phyloP scores from a whole-genome alignment of 1,284 basidiomycete genomes.

The Puccinia horiana region DNA sequence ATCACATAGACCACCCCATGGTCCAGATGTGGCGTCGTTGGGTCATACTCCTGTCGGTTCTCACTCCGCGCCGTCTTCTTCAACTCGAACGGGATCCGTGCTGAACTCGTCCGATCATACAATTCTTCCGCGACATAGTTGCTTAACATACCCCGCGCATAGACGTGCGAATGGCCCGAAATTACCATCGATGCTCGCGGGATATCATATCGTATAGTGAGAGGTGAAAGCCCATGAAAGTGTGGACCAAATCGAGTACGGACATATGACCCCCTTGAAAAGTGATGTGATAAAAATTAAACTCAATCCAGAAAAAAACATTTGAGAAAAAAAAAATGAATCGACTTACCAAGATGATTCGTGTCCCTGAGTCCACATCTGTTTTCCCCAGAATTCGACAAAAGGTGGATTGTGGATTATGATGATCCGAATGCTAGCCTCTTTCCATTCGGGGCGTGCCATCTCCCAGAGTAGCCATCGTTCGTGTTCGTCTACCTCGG shows the following conservation, averaged over 20 bases:
- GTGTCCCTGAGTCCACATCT: conserved; percentile 51
- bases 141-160: conserved; percentile 53
- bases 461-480: conserved; percentile 53
- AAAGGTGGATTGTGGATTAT: conserved; percentile 54
- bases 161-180: conserved; percentile 54
- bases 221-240: conserved; percentile 44
- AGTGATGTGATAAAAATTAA: no score
- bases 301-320: no score
- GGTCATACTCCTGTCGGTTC: conserved; percentile 48
- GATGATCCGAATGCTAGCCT: conserved; percentile 51
- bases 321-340: neutral
- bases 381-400: conserved; percentile 53
- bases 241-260: conserved; percentile 51
- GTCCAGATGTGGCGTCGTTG: conserved; percentile 29
- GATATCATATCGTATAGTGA: conserved; percentile 16
- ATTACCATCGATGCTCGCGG: conserved; percentile 50
- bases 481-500: conserved; percentile 52
- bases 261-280: conserved; percentile 52
- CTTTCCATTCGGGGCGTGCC: conserved; percentile 50
- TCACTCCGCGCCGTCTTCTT: conserved; percentile 38
- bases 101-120: conserved; percentile 22
- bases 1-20: conserved; percentile 51
- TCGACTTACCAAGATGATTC: conserved; percentile 52
- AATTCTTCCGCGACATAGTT: conserved; percentile 46
- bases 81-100: conserved; percentile 3